Base-by-base conservation (phyloP, 768 basidiomycete species). In the Amanita molliuscula region DNA sequence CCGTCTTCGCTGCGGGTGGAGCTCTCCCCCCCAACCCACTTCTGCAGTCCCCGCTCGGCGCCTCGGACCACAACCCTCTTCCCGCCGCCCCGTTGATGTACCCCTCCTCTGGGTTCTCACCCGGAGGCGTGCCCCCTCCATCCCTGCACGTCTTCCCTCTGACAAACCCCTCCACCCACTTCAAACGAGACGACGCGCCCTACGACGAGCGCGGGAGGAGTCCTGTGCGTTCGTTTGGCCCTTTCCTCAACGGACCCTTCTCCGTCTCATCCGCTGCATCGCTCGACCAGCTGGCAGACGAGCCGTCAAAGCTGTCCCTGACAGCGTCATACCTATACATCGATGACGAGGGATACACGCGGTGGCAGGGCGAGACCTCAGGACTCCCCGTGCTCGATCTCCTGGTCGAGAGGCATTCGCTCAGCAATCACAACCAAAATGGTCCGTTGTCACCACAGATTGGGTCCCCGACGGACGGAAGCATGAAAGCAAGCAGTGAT, bases 281-380 rank as follows among this genome's bases (percentile, higher is more conserved):
- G 23, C 58, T 66, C 28, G 81, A 81, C 43, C 73, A 74, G 36
- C 65, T 76, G 18, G 64, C 67, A 6, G 82, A 81, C 43, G 83
- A 82, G 44, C 68, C 75, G 1, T 73, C 80, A 10, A 76, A 79
- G 23, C 76, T 81, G 66, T 79, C 82, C 0, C 63, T 88, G 37
- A 77, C 82, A 0, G 83, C 86, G 1, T 87, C 86, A 0, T 91
- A 91, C 62, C 75, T 91, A 29, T 91, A 91, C 61, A 81, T 87
- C 52, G 88, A 91, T 55, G 88, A 91, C 59, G 87, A 90, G 61
- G 88, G 88, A 2, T 86, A 82, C 60, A 87, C 88, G 0, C 70
- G 88, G 50, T 91, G 88, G 88, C 88, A 91, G 67, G 92, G 93
- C 26, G 91, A 94, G 59, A 90, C 90, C 0, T 94, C 91, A 3